Conservation (phyloP, 805 yeast species). For the Komagataella kurtzmanii region DNA sequence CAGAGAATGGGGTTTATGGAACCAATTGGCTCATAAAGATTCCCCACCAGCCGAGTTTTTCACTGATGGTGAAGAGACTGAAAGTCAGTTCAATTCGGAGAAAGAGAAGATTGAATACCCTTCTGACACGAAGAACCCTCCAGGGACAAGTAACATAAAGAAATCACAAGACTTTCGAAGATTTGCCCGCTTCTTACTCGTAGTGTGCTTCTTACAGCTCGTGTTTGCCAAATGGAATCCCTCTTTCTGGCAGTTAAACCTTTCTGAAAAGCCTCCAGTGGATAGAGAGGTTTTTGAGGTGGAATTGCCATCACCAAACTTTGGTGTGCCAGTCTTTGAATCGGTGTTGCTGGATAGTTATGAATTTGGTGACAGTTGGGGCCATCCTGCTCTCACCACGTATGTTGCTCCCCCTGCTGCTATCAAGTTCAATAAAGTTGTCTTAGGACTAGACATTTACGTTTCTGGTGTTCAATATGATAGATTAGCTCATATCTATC, state of each 20-base stretch:
- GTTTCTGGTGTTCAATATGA: slow-evolving; percentile 53
- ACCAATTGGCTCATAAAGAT: slow-evolving; percentile 11
- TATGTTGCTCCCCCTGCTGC: slow-evolving; percentile 31
- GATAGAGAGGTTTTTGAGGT: slow-evolving; percentile 19
- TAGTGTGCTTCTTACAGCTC: not conserved
- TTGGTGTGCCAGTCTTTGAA: slow-evolving; percentile 24
- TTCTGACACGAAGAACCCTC: not conserved
- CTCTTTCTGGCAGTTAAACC: not conserved
- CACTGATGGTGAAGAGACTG: not conserved
- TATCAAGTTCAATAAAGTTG: slow-evolving; percentile 34
- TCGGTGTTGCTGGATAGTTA: slow-evolving; percentile 24
- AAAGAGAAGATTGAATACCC: not conserved
- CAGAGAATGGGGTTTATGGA: slow-evolving; percentile 22
- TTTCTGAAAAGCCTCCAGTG: not conserved
- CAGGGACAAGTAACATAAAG: not conserved
- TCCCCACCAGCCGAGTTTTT: not conserved
- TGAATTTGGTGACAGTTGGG: slow-evolving; percentile 49
- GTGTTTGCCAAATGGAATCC: not conserved
- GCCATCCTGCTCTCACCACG: slow-evolving; percentile 29
- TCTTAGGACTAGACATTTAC: slow-evolving; percentile 35
- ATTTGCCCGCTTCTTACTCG: not conserved
- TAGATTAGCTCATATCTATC: slow-evolving; percentile 47
- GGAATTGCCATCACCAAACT: slow-evolving; percentile 14
- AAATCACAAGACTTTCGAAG: not conserved
- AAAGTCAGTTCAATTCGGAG: not conserved